Evolutionary conservation across 129 eudicot species (phyloP).

Genomic region (Glebionis coronaria): DNA sequence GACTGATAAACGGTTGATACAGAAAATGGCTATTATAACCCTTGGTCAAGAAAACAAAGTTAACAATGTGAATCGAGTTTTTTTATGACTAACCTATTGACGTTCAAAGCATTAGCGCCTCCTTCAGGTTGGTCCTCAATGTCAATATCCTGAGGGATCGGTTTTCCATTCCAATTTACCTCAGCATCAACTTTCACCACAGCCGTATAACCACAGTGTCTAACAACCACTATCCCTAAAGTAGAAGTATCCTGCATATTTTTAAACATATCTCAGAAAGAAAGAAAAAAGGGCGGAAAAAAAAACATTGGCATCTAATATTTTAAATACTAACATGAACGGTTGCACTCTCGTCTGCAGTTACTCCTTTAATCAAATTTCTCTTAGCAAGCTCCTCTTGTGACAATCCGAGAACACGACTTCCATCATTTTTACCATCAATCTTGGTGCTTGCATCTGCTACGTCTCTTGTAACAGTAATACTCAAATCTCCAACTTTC

Average conservation of each 20-base stretch:
- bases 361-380: conserved; percentile 88
- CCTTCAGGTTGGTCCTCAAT: conserved; percentile 95
- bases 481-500: conserved; percentile 68
- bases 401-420: conserved; percentile 68
- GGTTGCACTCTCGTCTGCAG: conserved; percentile 96
- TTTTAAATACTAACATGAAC: conserved; percentile 64
- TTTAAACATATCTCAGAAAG: neutral
- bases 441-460: conserved; percentile 77
- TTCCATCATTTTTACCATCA: conserved; percentile 84
- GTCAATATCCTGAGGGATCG: conserved; percentile 68
- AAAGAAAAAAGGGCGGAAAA: neutral
- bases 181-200: conserved; percentile 73
- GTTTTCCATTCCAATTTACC: conserved; percentile 59
- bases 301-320: neutral
- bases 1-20: conserved; percentile 30
- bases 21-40: too few relatives aligned
- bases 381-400: conserved; percentile 75
- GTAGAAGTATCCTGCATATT: conserved; percentile 83
- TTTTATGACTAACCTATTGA: conserved; percentile 65
- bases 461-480: conserved; percentile 55
- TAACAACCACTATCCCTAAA: conserved; percentile 83
- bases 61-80: neutral
- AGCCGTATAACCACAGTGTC: conserved; percentile 91
- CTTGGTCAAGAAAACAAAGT: neutral
- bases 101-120: conserved; percentile 94